Base-by-base conservation (phyloP, 768 basidiomycete species). In the Lactifluus piperatus region DNA sequence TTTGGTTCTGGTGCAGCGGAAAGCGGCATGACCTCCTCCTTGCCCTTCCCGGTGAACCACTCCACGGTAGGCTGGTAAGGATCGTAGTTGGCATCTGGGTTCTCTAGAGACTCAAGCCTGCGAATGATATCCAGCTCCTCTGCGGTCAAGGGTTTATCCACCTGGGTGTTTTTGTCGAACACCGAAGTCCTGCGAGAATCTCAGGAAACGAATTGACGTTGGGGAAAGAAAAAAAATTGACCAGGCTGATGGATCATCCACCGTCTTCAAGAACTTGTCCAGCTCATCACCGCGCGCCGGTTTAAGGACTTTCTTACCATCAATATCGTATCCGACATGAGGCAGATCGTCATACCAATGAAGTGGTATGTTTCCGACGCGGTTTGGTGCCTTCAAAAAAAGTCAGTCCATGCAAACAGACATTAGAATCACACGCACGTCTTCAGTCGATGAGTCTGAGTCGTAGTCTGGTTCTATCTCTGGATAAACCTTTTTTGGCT, bases 331-430 rank as follows among this genome's bases (percentile, higher is more conserved):
- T 47, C 97, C 97, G 69, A 99, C 81, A 73, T 99, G 97, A n/a
- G 97, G 97, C 65, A 99, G 77, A 76, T 98, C 94, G 70, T 98
- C 97, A 71, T 99, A 99, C 94, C 95, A 99, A 68, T 99, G 94
- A 80, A 88, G 87, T 47, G 97, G 97, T 62, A 99, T 77, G 72
- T 95, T 81, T 54, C 97, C 97, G 65, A 97, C 84, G 60, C 94
- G 91, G 70, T 97, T 98, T n/a, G 89, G 90, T 54, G 84, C 81
- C 94, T 98, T 46, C 53, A 41, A 36, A 65, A 55, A 55, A 22
- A 57, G 59, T 55, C 32, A 54, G 45, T 26, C 47, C 58, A 24
- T 47, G 29, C 22, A 54, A 37, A 48, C 50, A 44, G 45, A 61
- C 51, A 41, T 36, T 37, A 32, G 55, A 51, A 26, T 39, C 22